A percentile compares a stretch with the other conserved stretches of the same genome.
phyloP scores from a whole-genome alignment of 257 asterid species.

The Echium plantagineum region DNA sequence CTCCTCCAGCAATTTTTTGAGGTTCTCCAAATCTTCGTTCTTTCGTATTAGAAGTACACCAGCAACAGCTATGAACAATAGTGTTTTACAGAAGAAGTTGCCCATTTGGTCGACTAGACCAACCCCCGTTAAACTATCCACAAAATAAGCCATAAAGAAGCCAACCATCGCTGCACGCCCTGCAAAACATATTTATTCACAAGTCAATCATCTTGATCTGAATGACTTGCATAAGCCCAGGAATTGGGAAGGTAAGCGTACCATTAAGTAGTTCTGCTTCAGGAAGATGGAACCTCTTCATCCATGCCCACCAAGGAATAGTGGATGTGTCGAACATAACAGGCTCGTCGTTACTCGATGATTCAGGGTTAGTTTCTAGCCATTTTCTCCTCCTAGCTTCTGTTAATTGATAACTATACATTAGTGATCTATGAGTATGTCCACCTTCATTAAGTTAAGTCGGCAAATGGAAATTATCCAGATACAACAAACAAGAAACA shows the following conservation, averaged over 20 bases:
- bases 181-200: conserved; percentile 16
- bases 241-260: conserved; percentile 1
- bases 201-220: conserved; percentile 1
- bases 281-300: conserved; percentile 89
- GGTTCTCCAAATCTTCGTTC: no score
- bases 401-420: conserved; percentile 21
- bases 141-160: conserved; percentile 93
- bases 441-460: no score
- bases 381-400: conserved; percentile 93
- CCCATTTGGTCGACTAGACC: conserved; percentile 94
- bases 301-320: conserved; percentile 99
- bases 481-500: no score
- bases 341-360: conserved; percentile 72
- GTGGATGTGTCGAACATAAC: conserved; percentile 71
- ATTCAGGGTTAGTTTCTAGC: conserved; percentile 67
- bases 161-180: conserved; percentile 99
- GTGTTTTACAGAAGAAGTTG: conserved; percentile 81
- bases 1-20: conserved; percentile 52
- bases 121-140: conserved; percentile 79
- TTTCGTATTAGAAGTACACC: conserved; percentile 60
- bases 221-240: no score
- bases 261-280: conserved; percentile 97
- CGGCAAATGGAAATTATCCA: no score
- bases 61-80: conserved; percentile 58
- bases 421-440: no score